Evolutionary conservation across 352 stramenopile genomes (phyloP).

Genomic region (Globisporangium lucens): DNA sequence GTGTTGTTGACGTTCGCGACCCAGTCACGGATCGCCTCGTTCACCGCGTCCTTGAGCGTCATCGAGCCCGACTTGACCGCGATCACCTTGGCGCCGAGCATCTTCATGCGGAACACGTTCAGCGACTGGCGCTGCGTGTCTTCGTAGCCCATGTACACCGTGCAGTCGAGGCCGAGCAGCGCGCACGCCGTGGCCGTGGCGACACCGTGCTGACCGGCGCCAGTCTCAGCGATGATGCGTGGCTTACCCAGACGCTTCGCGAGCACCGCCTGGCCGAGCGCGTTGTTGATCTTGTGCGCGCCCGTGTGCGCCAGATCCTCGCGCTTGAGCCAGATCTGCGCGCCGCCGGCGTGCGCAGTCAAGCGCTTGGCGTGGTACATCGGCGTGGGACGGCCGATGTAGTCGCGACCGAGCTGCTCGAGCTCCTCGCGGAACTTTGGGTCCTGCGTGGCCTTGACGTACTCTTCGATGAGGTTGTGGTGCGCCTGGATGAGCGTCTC

Average conservation of each 20-base stretch:
- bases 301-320: slow-evolving; percentile 98
- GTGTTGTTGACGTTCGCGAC: slow-evolving; percentile 98
- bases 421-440: slow-evolving; percentile 94
- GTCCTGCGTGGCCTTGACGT: slow-evolving; percentile 94
- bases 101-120: slow-evolving; percentile 99
- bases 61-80: slow-evolving; percentile 94
- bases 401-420: slow-evolving; percentile 94
- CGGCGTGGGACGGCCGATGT: slow-evolving; percentile 92
- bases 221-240: slow-evolving; percentile 98
- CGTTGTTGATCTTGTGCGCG: slow-evolving; percentile 99
- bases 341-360: slow-evolving; percentile 90
- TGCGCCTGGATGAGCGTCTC: slow-evolving; percentile 97
- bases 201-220: slow-evolving; percentile 97
- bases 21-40: slow-evolving; percentile 98
- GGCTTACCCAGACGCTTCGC: slow-evolving; percentile 96
- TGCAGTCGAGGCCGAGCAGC: slow-evolving; percentile 94
- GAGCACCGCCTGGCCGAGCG: slow-evolving; percentile 94
- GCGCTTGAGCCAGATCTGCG: slow-evolving; percentile 98
- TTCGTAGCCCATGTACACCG: slow-evolving; percentile 98
- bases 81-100: slow-evolving; percentile 98
- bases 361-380: slow-evolving; percentile 96
- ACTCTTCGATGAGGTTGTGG: slow-evolving; percentile 93
- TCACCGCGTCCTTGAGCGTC: slow-evolving; percentile 99
- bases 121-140: slow-evolving; percentile 97
- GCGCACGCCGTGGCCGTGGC: slow-evolving; percentile 97